Evolutionary conservation across 345 rosid species (phyloP), one percentile per base, ranked within the genome.

Genomic region (Litchi chinensis): DNA sequence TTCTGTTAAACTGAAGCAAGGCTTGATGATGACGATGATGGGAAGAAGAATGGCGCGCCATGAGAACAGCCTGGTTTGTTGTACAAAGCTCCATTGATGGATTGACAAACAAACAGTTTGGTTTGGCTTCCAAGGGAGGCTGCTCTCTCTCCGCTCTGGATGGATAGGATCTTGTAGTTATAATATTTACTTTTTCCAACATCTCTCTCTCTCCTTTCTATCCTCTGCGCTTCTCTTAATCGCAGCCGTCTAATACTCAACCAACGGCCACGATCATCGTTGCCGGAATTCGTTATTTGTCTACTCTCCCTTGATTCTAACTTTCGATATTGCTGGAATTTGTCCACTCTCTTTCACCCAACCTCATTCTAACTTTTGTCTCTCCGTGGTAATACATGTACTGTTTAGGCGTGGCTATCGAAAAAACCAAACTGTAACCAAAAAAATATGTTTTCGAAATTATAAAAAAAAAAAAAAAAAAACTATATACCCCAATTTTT

Each of bases 71-170:
- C 39, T 78, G 86, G 62, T 66, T 74, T 24, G 81, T 46, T 46
- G 52, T 46, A 71, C 83, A 84, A 15, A 86, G 79, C 81, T 83
- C 84, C 90, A 89, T 89, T 56, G 85, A 11, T n/a, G 46, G 28
- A 26, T 26, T n/a, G 18, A 28, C 1, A 28, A 28, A 28, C 32
- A 28, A 28, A 28, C 37, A 5, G 13, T 52, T 4, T 63, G 39
- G 65, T 12, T 59, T 73, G 19, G 52, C 65, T 73, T 73, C 18
- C 21, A 71, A 71, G 75, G 75, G 75, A 71, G 57, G 37, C 37
- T 3, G 65, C 11, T 37, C 26, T 37, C 28, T 43, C 44, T 10
- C 28, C 11, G 37, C 5, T 5, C 63, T 21, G 5, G 62, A 10
- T 57, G 76, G 76, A 73, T 73, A 73, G 76, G 76, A 73, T 73